Base-by-base conservation (phyloP, 2,329 filamentous ascomycete genomes). In the Volutella citrinella region DNA sequence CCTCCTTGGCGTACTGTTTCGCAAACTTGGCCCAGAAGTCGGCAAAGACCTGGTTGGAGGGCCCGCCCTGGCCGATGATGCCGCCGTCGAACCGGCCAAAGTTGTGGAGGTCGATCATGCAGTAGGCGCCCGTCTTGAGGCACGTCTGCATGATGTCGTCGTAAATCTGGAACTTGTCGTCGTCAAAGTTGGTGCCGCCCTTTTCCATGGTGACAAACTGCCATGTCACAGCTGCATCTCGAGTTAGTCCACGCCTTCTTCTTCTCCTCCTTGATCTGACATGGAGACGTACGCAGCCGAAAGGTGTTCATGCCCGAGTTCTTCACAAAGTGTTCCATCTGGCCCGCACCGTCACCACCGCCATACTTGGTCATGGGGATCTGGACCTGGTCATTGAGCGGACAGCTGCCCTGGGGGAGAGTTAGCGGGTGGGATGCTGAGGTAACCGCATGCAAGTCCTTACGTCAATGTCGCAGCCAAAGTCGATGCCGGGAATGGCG, bases 61-160 rank as follows among this genome's bases (percentile, higher is more conserved):
- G 78, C 0, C 79, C 80, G 15, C 78, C 80, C 51, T 84, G 80
- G 2, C 80, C 81, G 36, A 85, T 72, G 43, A 85, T 77, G 4
- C 59, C 57, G 11, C 74, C 74, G 45, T 84, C 72, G 68, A 74
- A 83, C 29, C 80, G 69, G 1, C 70, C 78, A 57, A 68, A 77
- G 56, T 76, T 77, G 61, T 77, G 71, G 18, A 76, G 55, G 37
- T 82, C 77, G 34, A 82, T 63, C 49, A 82, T 74, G 54, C 78
- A 82, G 42, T 67, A 59, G 3, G 76, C 73, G 15, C 76, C 76
- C 0, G 74, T 74, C 13, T 52, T 60, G 13, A 82, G 59, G 46
- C 78, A 82, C 17, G 65, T 67, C 45, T 78, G 68, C 15, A 82
- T 63, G 8, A 82, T 58, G 17, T 65, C 60, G 47, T 82, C 69